These are phyloP conservation scores for Pulveroboletus sp. DNA, from an alignment of 768 basidiomycete genomes.

Conservation along the genomic window DNA sequence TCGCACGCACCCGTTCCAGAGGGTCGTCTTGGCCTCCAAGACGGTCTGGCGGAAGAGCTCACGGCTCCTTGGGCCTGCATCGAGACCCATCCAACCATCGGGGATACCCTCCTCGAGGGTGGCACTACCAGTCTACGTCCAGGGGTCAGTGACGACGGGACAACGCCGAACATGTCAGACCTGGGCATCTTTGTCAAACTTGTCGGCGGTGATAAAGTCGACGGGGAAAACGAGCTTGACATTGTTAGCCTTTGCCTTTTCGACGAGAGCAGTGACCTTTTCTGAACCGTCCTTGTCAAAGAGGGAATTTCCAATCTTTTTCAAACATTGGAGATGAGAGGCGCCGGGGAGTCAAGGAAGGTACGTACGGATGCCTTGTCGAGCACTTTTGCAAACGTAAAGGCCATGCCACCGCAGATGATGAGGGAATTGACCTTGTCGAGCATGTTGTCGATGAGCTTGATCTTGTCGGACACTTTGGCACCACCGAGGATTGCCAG, in stretches of 20 bases:
- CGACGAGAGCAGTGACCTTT: slow-evolving; percentile 79
- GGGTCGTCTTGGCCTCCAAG: slow-evolving; percentile 86
- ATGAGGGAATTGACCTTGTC: slow-evolving; percentile 98
- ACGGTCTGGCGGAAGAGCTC: slow-evolving; percentile 80
- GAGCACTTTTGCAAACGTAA: slow-evolving; percentile 97
- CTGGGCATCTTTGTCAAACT: slow-evolving; percentile 89
- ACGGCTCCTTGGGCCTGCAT: slow-evolving; percentile 82
- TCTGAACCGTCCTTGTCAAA: slow-evolving; percentile 87
- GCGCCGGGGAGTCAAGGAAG: neutral
- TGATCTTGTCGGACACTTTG: slow-evolving; percentile 99
- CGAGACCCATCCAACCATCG: slow-evolving; percentile 92
- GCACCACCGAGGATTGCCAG: slow-evolving; percentile 97
- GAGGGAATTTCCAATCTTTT: slow-evolving; percentile 86
- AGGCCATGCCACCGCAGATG: slow-evolving; percentile 98
- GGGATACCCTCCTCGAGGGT: slow-evolving; percentile 88
- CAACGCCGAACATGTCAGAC: slow-evolving; percentile 37
- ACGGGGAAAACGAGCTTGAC: slow-evolving; percentile 95
- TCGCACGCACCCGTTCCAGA: slow-evolving; percentile 84
- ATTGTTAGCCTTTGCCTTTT: slow-evolving; percentile 88
- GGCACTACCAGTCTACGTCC: slow-evolving; percentile 64
- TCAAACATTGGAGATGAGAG: slow-evolving; percentile 7
- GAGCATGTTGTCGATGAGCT: slow-evolving; percentile 97
- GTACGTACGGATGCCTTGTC: slow-evolving; percentile 65
- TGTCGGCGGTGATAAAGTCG: slow-evolving; percentile 92
- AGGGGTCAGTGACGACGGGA: slow-evolving; percentile 2